These are phyloP conservation scores for Mitragyna speciosa DNA, from an alignment of 257 asterid genomes.

Conservation along the genomic window DNA sequence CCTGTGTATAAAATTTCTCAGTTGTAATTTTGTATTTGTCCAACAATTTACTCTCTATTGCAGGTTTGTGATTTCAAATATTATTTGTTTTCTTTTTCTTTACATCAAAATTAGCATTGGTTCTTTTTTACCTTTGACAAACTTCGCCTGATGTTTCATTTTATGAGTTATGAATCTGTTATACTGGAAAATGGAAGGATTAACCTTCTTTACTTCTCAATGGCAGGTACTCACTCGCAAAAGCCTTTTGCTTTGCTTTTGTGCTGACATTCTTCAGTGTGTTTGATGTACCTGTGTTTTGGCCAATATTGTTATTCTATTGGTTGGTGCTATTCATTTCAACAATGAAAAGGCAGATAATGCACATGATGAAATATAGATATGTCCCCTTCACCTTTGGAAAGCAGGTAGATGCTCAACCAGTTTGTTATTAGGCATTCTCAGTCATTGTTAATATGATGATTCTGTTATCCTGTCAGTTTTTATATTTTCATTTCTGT, in stretches of 20 bases:
- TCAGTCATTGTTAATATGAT: background rate
- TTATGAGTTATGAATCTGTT: background rate
- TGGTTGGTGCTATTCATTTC: conserved; percentile 81
- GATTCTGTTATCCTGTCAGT: background rate
- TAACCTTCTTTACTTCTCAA: conserved; percentile 19
- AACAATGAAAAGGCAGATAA: conserved; percentile 96
- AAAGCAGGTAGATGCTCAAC: conserved; percentile 61
- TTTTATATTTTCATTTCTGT: background rate
- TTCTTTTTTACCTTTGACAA: background rate
- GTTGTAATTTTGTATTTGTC: background rate
- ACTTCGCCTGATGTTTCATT: background rate
- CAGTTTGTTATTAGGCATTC: background rate
- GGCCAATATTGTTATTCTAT: conserved; percentile 95
- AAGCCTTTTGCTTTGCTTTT: conserved; percentile 77
- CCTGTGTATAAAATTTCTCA: background rate
- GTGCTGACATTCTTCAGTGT: conserved; percentile 89
- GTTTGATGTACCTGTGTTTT: conserved; percentile 95
- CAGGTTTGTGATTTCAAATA: background rate
- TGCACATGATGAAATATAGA: conserved; percentile 93
- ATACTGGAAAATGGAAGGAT: conserved; percentile 12
- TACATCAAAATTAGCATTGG: background rate
- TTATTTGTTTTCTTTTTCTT: background rate
- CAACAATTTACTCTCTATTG: background rate
- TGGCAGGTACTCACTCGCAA: conserved; percentile 81
- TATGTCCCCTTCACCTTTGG: conserved; percentile 94